These are phyloP conservation scores for Casuarina equisetifolia DNA, from an alignment of 306 rosid genomes.

Conservation along the genomic window DNA sequence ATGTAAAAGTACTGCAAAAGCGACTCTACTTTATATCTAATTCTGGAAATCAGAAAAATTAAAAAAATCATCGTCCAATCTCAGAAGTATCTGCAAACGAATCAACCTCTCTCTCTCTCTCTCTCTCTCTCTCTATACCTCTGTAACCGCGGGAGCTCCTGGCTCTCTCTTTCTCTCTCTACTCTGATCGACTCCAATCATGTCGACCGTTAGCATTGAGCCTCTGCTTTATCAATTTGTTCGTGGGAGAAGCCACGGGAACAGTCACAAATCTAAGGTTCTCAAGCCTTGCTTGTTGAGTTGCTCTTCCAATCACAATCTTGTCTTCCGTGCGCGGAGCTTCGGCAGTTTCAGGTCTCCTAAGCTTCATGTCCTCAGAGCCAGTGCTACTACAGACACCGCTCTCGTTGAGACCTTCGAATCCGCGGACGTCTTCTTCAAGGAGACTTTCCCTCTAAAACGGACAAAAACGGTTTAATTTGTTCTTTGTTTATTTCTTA, in stretches of 20 bases:
- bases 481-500: conserved; percentile 5
- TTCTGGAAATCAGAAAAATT: neutral
- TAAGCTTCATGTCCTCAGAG: conserved; percentile 26
- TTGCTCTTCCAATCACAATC: conserved; percentile 34
- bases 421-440: conserved; percentile 41
- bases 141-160: neutral
- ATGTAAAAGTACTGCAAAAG: neutral
- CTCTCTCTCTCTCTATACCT: neutral
- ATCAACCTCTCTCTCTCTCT: neutral
- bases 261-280: conserved; percentile 30
- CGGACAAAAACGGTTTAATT: conserved; percentile 55
- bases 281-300: conserved; percentile 29
- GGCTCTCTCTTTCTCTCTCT: neutral
- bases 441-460: conserved; percentile 52
- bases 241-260: conserved; percentile 16
- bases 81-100: neutral
- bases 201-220: conserved; percentile 52
- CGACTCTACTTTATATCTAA: neutral
- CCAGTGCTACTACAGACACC: conserved; percentile 41
- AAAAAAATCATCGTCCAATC: conserved; percentile 7
- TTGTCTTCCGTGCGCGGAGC: conserved; percentile 32
- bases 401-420: conserved; percentile 44
- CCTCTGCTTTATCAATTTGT: conserved; percentile 37
- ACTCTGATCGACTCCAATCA: conserved; percentile 19
- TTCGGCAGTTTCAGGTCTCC: conserved; percentile 49